Evolutionary conservation across 306 rosid species (phyloP).

Genomic region (Comarum palustre): DNA sequence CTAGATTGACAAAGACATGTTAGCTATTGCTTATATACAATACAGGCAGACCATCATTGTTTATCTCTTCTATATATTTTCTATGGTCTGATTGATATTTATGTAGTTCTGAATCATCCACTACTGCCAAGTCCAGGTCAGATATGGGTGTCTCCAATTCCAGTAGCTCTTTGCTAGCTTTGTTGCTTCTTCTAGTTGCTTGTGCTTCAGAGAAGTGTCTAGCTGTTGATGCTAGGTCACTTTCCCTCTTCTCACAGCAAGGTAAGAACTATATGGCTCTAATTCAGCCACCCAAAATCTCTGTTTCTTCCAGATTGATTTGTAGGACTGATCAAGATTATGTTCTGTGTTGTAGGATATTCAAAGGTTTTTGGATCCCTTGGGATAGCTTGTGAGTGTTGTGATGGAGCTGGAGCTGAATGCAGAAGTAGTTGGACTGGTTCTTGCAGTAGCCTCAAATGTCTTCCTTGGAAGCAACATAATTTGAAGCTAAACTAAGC

Average conservation of each 20-base stretch:
- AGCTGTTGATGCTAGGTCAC: slow-evolving; percentile 29
- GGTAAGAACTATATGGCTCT: slow-evolving; percentile 10
- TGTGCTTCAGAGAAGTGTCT: slow-evolving; percentile 20
- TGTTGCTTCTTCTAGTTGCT: slow-evolving; percentile 22
- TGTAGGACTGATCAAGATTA: not conserved
- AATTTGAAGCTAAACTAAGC: not conserved
- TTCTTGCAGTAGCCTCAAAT: slow-evolving; percentile 35
- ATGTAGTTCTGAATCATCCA: not conserved
- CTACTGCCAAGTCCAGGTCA: not conserved
- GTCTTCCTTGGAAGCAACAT: slow-evolving; percentile 41
- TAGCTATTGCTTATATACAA: not conserved
- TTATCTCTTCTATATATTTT: not conserved
- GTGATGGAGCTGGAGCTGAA: slow-evolving; percentile 33
- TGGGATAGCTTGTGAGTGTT: slow-evolving; percentile 43
- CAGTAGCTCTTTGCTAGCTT: slow-evolving; percentile 15
- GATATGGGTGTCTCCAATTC: slow-evolving; percentile 19
- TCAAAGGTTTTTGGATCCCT: slow-evolving; percentile 28
- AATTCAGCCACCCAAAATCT: not conserved
- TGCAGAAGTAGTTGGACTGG: slow-evolving; percentile 30
- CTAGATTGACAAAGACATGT: slow-evolving; percentile 8
- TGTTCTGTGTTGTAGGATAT: slow-evolving; percentile 12
- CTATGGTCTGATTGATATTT: not conserved
- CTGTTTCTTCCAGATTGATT: not conserved
- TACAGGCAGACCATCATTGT: not conserved
- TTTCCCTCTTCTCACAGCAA: slow-evolving; percentile 22